Evolutionary conservation across 2,329 filamentous ascomycete species (phyloP).

Genomic region (Macrophomina phaseolina): DNA sequence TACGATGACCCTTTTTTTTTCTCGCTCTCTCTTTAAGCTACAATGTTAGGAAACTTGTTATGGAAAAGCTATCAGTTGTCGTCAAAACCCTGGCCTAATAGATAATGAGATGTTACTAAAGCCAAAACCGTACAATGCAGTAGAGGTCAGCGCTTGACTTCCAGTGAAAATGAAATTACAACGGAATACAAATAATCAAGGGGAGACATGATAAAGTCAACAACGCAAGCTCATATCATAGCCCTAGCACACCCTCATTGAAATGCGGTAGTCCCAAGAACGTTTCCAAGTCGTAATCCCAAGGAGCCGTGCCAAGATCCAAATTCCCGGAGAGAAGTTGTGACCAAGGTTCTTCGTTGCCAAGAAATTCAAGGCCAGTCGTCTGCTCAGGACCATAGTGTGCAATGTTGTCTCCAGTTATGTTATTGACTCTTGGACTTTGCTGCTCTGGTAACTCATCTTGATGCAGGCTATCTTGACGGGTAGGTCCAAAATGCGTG

Average conservation of each 20-base stretch:
- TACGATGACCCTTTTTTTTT: not conserved
- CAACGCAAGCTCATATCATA: not conserved
- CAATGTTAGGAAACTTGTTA: not conserved
- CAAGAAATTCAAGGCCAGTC: not conserved
- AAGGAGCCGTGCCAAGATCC: not conserved
- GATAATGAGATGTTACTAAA: not conserved
- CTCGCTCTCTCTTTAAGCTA: no score
- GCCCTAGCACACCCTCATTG: not conserved
- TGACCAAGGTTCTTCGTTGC: not conserved
- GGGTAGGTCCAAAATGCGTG: not conserved
- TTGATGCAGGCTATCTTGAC: no score
- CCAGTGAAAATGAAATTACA: not conserved
- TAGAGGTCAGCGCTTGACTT: not conserved
- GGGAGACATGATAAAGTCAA: not conserved
- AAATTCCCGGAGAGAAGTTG: conserved; percentile 5
- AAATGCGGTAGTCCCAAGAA: not conserved
- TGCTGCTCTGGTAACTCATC: not conserved
- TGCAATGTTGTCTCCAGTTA: not conserved
- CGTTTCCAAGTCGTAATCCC: not conserved
- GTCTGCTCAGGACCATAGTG: not conserved
- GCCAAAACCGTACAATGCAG: not conserved
- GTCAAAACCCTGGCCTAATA: not conserved
- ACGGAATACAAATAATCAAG: not conserved
- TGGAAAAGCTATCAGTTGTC: not conserved
- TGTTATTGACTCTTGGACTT: not conserved